phyloP scores from a whole-genome alignment of 257 asterid genomes.

The Nicotiana undulata region DNA sequence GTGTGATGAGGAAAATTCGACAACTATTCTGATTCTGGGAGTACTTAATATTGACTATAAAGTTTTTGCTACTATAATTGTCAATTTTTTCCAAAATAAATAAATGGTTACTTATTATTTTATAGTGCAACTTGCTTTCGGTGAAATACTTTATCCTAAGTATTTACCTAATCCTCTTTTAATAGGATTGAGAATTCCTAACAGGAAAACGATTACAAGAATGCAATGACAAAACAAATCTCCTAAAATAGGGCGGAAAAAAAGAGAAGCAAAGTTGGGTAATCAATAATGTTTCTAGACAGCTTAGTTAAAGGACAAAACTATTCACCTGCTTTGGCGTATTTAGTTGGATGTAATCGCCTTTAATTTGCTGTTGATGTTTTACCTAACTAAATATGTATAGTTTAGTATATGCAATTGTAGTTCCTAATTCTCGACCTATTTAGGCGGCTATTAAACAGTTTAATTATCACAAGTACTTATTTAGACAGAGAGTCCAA shows the following conservation, averaged over 20 bases:
- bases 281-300: not conserved
- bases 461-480: not conserved
- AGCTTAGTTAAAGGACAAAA: not conserved
- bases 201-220: not conserved
- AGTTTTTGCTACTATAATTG: too few relatives aligned
- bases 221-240: not conserved
- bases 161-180: constrained; percentile 6
- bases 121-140: not conserved
- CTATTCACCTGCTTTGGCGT: not conserved
- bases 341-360: not conserved
- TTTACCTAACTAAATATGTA: constrained; percentile 23
- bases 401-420: not conserved
- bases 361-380: constrained; percentile 13
- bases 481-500: not conserved
- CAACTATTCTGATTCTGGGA: not conserved
- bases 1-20: not conserved
- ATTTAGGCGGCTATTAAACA: not conserved
- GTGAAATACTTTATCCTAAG: not conserved
- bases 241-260: not conserved
- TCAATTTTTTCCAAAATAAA: too few relatives aligned
- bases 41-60: too few relatives aligned
- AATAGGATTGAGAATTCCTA: not conserved
- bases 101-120: too few relatives aligned
- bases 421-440: not conserved
- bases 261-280: not conserved